Base-by-base conservation (phyloP, 116 monocot genomes). In the Trichopus zeylanicus region DNA sequence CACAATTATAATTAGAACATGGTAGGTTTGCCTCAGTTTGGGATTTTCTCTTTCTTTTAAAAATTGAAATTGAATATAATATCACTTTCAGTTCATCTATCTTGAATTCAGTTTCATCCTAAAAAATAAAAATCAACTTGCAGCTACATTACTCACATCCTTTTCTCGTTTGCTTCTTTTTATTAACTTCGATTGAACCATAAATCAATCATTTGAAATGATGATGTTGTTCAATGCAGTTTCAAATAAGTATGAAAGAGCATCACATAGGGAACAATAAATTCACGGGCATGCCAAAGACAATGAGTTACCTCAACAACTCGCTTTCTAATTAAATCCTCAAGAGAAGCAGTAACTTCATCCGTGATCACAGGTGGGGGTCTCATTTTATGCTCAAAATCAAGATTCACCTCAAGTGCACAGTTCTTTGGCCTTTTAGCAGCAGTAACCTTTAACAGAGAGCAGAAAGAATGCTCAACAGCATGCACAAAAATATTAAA, bases 351-450 rank as follows among this genome's bases (percentile, higher is more conserved):
- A 10, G 83, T 86, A 25, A 80, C 71, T 76, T 95, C 95, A 61
- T 90, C 90, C 2, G 90, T 81, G 28, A 71, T 74, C 22, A 90
- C 65, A n/a, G 78, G 81, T 61, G 81, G 81, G 37, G 71, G 86
- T 29, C 76, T 74, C 39, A 64, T 66, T 62, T 89, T 89, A 48
- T 87, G 95, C 60, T 90, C 81, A 81, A 95, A 95, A 70, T 95
- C 86, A 63, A 95, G 78, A 56, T 95, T 83, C 70, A 86, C 83
- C 67, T 95, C 95, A 48, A 95, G 76, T 24, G 95, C 95, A 84
- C 90, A 84, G 53, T 95, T 90, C 61, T 83, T 89, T 27, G 95
- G 90, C 67, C 90, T 78, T 76, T 86, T 83, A 53, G 76, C 71
- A 67, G 84, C 95, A 65, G 83, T 83, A 22, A 95, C 70, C 95